These are phyloP conservation scores for Hypoxylon lienhwacheense DNA, from an alignment of 495 filamentous ascomycete species.

Conservation along the genomic window DNA sequence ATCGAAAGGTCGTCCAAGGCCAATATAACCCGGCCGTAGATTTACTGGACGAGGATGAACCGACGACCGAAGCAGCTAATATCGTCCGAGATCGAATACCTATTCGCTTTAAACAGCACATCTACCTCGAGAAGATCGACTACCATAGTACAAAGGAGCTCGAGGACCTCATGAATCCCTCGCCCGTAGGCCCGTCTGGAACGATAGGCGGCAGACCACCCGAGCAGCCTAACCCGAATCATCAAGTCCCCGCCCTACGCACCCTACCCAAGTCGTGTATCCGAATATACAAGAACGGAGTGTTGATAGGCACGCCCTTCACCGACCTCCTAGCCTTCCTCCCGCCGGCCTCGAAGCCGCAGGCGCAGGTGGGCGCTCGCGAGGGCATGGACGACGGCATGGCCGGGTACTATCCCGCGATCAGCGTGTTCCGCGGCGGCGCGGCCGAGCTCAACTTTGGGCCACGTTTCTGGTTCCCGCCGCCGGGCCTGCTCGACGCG, in stretches of 20 bases:
- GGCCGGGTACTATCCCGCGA: slow-evolving; percentile 91
- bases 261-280: slow-evolving; percentile 86
- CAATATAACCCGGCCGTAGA: slow-evolving; percentile 84
- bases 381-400: slow-evolving; percentile 88
- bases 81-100: slow-evolving; percentile 93
- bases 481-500: slow-evolving; percentile 50
- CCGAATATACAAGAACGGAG: slow-evolving; percentile 89
- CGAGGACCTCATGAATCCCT: slow-evolving; percentile 79
- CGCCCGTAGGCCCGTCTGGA: slow-evolving; percentile 55
- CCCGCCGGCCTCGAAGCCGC: slow-evolving; percentile 81
- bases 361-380: slow-evolving; percentile 71
- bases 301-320: slow-evolving; percentile 82
- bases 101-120: slow-evolving; percentile 87
- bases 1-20: slow-evolving; percentile 84
- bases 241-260: slow-evolving; percentile 69
- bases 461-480: slow-evolving; percentile 85
- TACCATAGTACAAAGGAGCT: slow-evolving; percentile 86
- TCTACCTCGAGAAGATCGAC: slow-evolving; percentile 94
- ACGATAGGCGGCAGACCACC: slow-evolving; percentile 42
- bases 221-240: slow-evolving; percentile 66
- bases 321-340: slow-evolving; percentile 88
- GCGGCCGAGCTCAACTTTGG: slow-evolving; percentile 92
- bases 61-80: slow-evolving; percentile 57
- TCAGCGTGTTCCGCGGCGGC: slow-evolving; percentile 88
- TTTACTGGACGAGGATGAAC: slow-evolving; percentile 58